Base-by-base conservation (phyloP, 768 basidiomycete species). In the Nidula microcarpa region DNA sequence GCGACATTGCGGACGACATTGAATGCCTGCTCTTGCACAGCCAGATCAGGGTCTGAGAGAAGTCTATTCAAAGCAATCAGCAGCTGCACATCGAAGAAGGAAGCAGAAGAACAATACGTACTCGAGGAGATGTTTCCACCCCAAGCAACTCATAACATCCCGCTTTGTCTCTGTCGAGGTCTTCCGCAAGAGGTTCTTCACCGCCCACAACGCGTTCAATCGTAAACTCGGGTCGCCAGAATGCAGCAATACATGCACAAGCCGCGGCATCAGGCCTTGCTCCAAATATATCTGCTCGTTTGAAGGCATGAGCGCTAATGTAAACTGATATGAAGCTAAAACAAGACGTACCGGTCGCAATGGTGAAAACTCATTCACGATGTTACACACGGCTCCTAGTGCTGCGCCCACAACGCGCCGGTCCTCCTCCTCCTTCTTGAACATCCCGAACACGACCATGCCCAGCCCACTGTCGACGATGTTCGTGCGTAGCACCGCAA, bases 351-450 rank as follows among this genome's bases (percentile, higher is more conserved):
- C 91, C 50, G 75, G 70, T 55, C 85, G 74, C 57, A 94, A 6
- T 17, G 93, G 92, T 9, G 92, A 93, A 68, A 91, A 94, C 50
- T 92, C 89, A 50, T 85, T 86, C 6, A 95, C 82, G 43, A 95
- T 77, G 65, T 97, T 96, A 68, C 91, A 92, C 3, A 96, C 78
- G 4, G 84, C 87, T 0, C 84, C 78, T 1, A 91, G 68, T 0
- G 90, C 87, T 0, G 87, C 89, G 50, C 77, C 75, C 16, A 84
- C 74, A 17, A 94, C 91, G 11, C 89, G 73, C 45, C 79, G 68
- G 62, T 92, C 89, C 55, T 91, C 84, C 14, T 80, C 80, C 54
- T 72, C 68, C 57, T 44, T 41, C 47, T 35, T 32, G 50, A 52
- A 4, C 48, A 4, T 36, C 36, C 37, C 53, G 6, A n/a, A 7